phyloP scores from a whole-genome alignment of 345 rosid species.

The Clausena lansium region DNA sequence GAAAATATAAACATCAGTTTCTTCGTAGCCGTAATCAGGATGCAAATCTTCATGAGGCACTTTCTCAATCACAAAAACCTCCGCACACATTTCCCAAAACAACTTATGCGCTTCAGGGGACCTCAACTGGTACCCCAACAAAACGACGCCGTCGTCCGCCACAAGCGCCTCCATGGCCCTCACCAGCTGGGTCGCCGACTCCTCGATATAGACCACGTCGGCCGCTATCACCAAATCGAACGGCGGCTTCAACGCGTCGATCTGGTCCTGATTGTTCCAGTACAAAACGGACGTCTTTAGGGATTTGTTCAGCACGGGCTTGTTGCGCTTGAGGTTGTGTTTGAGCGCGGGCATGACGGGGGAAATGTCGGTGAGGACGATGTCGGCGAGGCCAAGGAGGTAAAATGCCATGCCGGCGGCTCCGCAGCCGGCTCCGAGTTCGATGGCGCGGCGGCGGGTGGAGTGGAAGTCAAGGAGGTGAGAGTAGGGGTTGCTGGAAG shows the following conservation, averaged over 20 bases:
- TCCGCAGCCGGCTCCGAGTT: conserved; percentile 91
- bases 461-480: conserved; percentile 57
- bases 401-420: conserved; percentile 84
- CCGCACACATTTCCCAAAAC: conserved; percentile 76
- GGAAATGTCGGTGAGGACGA: conserved; percentile 80
- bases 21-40: conserved; percentile 77
- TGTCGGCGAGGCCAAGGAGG: conserved; percentile 70
- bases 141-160: conserved; percentile 69
- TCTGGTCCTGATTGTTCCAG: conserved; percentile 74
- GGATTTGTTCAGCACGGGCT: conserved; percentile 55
- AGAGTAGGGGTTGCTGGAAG: conserved; percentile 52
- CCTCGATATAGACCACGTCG: conserved; percentile 87
- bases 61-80: conserved; percentile 65
- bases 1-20: conserved; percentile 71
- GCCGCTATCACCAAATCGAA: conserved; percentile 82
- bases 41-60: conserved; percentile 83
- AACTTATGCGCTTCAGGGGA: conserved; percentile 79
- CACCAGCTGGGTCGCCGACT: conserved; percentile 56
- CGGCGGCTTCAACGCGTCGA: conserved; percentile 62
- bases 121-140: conserved; percentile 83
- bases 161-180: conserved; percentile 64
- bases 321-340: conserved; percentile 92
- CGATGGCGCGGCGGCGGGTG: conserved; percentile 57
- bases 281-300: conserved; percentile 55
- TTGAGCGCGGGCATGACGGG: conserved; percentile 91